phyloP scores from a whole-genome alignment of 352 stramenopile species.

The Globisporangium orthogonon region DNA sequence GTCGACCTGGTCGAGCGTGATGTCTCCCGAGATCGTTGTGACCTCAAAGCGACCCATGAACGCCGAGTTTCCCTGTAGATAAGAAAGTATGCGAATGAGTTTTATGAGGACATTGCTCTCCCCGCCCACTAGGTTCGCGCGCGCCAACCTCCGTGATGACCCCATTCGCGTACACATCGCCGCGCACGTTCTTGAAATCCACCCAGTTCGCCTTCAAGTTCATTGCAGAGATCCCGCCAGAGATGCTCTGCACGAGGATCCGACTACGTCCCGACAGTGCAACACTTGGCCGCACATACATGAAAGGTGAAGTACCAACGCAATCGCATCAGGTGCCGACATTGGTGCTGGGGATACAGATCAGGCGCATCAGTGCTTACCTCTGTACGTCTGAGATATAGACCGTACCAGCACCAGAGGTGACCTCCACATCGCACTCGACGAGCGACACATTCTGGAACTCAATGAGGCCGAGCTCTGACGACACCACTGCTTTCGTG shows the following conservation, averaged over 20 bases:
- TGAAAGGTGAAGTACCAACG: too few relatives aligned
- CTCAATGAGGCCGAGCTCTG: slow-evolving; percentile 36
- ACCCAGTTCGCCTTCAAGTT: slow-evolving; percentile 55
- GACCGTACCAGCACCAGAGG: slow-evolving; percentile 44
- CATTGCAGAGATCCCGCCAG: slow-evolving; percentile 36
- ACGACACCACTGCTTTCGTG: slow-evolving; percentile 26
- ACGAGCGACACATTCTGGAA: slow-evolving; percentile 38
- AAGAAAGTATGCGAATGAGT: too few relatives aligned
- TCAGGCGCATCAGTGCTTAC: slow-evolving; percentile 11
- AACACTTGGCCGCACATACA: slow-evolving; percentile 14
- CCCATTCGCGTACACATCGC: slow-evolving; percentile 30
- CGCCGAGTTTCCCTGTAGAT: slow-evolving; percentile 37
- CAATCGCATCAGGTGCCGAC: too few relatives aligned
- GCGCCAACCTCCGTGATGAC: slow-evolving; percentile 30
- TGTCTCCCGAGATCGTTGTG: slow-evolving; percentile 45
- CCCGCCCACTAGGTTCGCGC: too few relatives aligned
- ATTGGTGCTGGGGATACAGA: too few relatives aligned
- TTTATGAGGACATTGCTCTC: too few relatives aligned
- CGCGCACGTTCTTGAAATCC: slow-evolving; percentile 32
- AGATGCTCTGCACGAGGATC: slow-evolving; percentile 35
- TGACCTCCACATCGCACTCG: slow-evolving; percentile 45
- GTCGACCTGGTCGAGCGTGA: slow-evolving; percentile 42
- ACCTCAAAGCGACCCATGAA: slow-evolving; percentile 69
- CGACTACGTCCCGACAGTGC: slow-evolving; percentile 43
- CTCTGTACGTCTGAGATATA: slow-evolving; percentile 26